These are phyloP conservation scores for Allium sativum DNA, from an alignment of 106 monocot genomes.

Conservation along the genomic window DNA sequence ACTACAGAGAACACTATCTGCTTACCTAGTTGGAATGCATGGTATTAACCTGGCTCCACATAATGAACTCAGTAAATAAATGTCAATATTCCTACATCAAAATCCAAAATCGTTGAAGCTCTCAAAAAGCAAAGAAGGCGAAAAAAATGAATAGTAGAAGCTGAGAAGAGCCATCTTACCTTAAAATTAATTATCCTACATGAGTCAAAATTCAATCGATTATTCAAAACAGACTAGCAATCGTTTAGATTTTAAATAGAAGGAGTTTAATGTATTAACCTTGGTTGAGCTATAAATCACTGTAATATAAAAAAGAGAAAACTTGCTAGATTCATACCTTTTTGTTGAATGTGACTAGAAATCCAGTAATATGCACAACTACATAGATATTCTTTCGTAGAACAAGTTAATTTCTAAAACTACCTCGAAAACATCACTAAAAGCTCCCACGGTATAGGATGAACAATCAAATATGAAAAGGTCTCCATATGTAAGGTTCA, in stretches of 20 bases:
- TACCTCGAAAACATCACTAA: background rate
- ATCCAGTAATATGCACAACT: background rate
- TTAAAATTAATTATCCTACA: background rate
- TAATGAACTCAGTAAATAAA: no score
- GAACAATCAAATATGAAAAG: background rate
- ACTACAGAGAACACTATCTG: no score
- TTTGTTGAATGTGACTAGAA: background rate
- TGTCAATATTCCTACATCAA: no score
- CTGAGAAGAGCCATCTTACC: background rate
- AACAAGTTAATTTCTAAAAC: background rate
- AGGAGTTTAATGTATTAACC: background rate
- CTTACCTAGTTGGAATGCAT: no score
- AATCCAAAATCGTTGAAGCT: no score
- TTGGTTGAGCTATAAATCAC: background rate
- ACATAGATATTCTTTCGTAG: background rate
- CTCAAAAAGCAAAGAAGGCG: no score
- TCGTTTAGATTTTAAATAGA: background rate
- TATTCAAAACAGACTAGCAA: background rate
- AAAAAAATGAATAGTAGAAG: background rate
- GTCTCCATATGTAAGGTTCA: constrained; percentile 7
- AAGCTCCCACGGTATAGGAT: background rate
- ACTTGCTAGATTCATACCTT: background rate
- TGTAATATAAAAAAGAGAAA: background rate
- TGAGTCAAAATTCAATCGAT: background rate
- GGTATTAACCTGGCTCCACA: no score